These are phyloP conservation scores for Taiwanofungus camphoratus DNA, from an alignment of 1,284 basidiomycete genomes.

Conservation along the genomic window DNA sequence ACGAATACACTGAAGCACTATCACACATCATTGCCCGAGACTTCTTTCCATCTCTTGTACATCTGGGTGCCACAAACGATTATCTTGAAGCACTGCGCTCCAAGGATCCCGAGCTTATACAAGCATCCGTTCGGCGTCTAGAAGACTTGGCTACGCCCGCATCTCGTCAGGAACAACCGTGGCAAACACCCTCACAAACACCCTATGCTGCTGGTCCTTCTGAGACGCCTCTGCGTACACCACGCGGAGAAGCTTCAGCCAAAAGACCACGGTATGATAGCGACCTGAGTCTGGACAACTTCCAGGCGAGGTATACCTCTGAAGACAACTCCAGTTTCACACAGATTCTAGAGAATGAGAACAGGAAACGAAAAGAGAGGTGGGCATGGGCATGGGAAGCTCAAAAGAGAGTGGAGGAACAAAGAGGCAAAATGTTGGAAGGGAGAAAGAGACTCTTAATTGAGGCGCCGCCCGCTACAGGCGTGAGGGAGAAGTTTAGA, in stretches of 20 bases:
- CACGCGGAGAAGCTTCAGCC: constrained; percentile 34
- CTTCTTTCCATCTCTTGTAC: constrained; percentile 91
- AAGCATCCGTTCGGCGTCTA: constrained; percentile 67
- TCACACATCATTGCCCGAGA: constrained; percentile 93
- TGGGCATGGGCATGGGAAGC: constrained; percentile 92
- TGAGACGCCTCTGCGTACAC: constrained; percentile 59
- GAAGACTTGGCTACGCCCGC: constrained; percentile 59
- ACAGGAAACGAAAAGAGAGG: constrained; percentile 68
- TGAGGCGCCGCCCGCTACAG: constrained; percentile 56
- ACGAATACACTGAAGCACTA: constrained; percentile 91
- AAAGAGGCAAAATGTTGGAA: constrained; percentile 57
- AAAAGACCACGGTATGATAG: constrained; percentile 58
- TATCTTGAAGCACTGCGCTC: constrained; percentile 76
- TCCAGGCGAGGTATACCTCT: constrained; percentile 88
- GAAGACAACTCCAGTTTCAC: constrained; percentile 96
- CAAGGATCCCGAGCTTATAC: constrained; percentile 68
- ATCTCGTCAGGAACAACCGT: constrained; percentile 30
- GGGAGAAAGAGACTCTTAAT: constrained; percentile 60
- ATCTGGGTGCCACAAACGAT: constrained; percentile 81
- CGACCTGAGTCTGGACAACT: constrained; percentile 69
- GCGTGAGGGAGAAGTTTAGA: constrained; percentile 59
- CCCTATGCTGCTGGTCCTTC: constrained; percentile 56
- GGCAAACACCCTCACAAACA: constrained; percentile 58
- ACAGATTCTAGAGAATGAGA: constrained; percentile 85
- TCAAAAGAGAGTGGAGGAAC: constrained; percentile 69